Base-by-base conservation (phyloP, 345 rosid genomes). In the Turritis glabra region DNA sequence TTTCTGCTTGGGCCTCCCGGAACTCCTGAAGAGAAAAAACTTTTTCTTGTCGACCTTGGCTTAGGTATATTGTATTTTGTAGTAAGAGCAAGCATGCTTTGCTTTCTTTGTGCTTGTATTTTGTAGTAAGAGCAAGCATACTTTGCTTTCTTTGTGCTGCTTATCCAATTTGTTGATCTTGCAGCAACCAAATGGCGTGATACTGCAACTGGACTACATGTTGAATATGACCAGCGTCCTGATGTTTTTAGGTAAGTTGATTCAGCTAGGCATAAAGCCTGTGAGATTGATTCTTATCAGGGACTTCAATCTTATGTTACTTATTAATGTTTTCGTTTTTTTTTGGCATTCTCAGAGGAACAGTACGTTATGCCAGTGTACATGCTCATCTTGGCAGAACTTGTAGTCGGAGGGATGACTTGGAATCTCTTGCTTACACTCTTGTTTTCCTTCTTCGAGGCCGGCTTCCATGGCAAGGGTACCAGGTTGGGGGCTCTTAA, bases 351-450 rank as follows among this genome's bases (percentile, higher is more conserved):
- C 81, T 74, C 87, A 94, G 98, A 82, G 98, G 97, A 79, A 94
- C 98, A 4, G 93, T 94, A 55, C 88, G 98, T 37, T 94, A 94
- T 83, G 97, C 98, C 65, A 94, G 98, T 78, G 98, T 86, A 3
- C 98, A 94, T 86, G 91, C 98, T 73, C 98, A 94, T 83, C 94
- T 94, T 70, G 98, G 98, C 64, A 86, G 98, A 82, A 90, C 96
- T 57, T 91, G 95, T 63, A 94, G 98, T 82, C 72, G 98, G 79
- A 89, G 98, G 75, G 98, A 94, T 82, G 98, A 94, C 81, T 67
- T 94, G 41, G 98, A 94, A 76, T 94, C 98, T 75, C 96, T 94
- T 79, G 98, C 98, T 21, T 94, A 91, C 85, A 94, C 98, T 23
- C 95, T 94, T 69, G 79, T 94, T 83, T 94, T 94, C 77, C 98